Evolutionary conservation across 2,329 filamentous ascomycete species (phyloP).

Genomic region (Stemphylium lycopersici): DNA sequence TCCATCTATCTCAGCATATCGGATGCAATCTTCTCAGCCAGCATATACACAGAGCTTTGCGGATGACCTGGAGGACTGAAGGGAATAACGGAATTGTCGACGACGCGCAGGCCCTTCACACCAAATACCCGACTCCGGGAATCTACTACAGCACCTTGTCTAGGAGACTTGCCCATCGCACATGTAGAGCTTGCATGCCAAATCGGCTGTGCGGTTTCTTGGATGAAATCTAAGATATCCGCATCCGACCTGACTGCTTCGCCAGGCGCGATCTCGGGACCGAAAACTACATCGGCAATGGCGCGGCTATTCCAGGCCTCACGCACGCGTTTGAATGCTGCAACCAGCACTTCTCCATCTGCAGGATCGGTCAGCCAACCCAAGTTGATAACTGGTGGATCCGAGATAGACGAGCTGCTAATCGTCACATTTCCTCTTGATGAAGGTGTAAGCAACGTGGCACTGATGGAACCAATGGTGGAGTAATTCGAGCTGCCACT

Average conservation of each 20-base stretch:
- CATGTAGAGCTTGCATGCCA: conserved; percentile 31
- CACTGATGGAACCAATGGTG: conserved; percentile 23
- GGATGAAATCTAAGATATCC: conserved; percentile 46
- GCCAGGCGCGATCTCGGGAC: conserved; percentile 38
- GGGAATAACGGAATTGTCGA: conserved; percentile 42
- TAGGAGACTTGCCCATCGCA: conserved; percentile 34
- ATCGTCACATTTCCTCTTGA: conserved; percentile 44
- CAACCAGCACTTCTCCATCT: conserved; percentile 41
- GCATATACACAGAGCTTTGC: conserved; percentile 30
- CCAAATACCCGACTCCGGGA: conserved; percentile 43
- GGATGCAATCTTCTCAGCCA: conserved; percentile 29
- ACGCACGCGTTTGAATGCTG: conserved; percentile 40
- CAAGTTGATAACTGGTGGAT: conserved; percentile 43
- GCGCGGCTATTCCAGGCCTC: conserved; percentile 30
- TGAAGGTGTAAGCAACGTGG: conserved; percentile 16
- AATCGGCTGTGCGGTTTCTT: conserved; percentile 16
- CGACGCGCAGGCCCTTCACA: conserved; percentile 42
- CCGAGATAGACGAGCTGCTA: conserved; percentile 28
- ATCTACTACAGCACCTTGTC: conserved; percentile 44
- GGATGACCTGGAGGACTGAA: conserved; percentile 47
- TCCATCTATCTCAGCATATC: neutral
- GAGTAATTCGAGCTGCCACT: conserved; percentile 18
- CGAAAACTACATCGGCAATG: conserved; percentile 27
- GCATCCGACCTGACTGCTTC: conserved; percentile 25
- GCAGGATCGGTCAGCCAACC: conserved; percentile 40